Base-by-base conservation (phyloP, 2,329 filamentous ascomycete species). In the Monosporascus sp. region DNA sequence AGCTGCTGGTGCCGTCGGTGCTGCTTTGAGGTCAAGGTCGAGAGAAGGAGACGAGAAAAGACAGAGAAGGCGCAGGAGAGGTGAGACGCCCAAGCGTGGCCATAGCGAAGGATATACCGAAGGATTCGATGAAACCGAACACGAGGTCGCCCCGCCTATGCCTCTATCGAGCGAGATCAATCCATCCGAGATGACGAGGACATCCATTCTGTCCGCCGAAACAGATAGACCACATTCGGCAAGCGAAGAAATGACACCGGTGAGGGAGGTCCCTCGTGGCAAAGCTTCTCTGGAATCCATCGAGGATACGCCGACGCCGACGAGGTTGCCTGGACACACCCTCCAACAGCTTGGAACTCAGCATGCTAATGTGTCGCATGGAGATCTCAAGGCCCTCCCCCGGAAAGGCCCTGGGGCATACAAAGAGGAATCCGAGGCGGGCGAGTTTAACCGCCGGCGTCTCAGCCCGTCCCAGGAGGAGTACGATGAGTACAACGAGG, bases 151-250 rank as follows among this genome's bases (percentile, higher is more conserved):
- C 5, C 87, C 91, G 6, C 89, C 89, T 6, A 90, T 97, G 87
- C 93, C 93, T 3, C 79, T 96, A 57, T 87, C 88, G 70, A 96
- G 92, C 70, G 89, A 90, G 52, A 82, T 96, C 53, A 88, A 89
- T 59, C 83, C 88, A 43, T 96, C 93, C 0, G 92, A 97, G 49
- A 71, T 97, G 52, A 97, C 93, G 0, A 81, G 93, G 61, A 88
- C 88, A 17, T 97, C 93, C 0, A 89, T 97, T 51, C 72, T 94
- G 18, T 94, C 92, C 5, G 88, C 89, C 31, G 85, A 88, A 27
- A 89, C 89, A 0, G 89, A 90, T 58, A 77, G 84, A 49, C 87
- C 89, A 17, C 78, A 81, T 47, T 89, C 88, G 18, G 83, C 85
- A 22, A 86, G 78, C 63, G 84, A 80, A 62, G 81, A 81, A 70